phyloP scores from a whole-genome alignment of 257 asterid genomes.

The Gentiana macrophylla region DNA sequence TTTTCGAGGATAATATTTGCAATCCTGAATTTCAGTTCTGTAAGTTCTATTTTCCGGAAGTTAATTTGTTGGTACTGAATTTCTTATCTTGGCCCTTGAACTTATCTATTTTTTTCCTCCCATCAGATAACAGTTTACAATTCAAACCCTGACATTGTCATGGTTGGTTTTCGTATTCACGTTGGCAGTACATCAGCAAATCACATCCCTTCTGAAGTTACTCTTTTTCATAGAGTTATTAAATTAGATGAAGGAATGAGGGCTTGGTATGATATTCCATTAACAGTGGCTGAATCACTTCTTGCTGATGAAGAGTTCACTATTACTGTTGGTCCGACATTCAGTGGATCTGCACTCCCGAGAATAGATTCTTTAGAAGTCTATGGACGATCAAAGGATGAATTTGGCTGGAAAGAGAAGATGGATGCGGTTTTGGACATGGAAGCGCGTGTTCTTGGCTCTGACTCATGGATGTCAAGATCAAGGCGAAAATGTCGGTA shows the following conservation, averaged over 20 bases:
- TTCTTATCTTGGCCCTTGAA: constrained; percentile 1
- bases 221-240: constrained; percentile 73
- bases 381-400: constrained; percentile 97
- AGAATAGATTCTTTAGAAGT: constrained; percentile 92
- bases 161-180: constrained; percentile 94
- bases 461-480: constrained; percentile 49
- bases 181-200: constrained; percentile 86
- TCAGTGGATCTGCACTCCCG: constrained; percentile 71
- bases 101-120: constrained; percentile 10
- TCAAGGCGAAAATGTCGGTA: constrained; percentile 63
- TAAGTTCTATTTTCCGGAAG: too few species aligned
- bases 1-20: too few species aligned
- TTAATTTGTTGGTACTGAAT: background rate
- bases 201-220: constrained; percentile 86
- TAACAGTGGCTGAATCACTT: constrained; percentile 95
- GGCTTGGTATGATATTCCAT: constrained; percentile 98
- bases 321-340: constrained; percentile 72
- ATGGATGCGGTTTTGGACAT: constrained; percentile 93
- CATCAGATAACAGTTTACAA: constrained; percentile 73
- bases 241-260: constrained; percentile 96
- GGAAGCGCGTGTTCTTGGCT: constrained; percentile 82
- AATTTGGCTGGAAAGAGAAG: constrained; percentile 99
- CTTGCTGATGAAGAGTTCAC: constrained; percentile 93
- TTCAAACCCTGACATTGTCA: constrained; percentile 94
- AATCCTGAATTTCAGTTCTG: too few species aligned